These are phyloP conservation scores for Aspergillus incahuasiensis DNA, from an alignment of 495 filamentous ascomycete species.

Conservation along the genomic window DNA sequence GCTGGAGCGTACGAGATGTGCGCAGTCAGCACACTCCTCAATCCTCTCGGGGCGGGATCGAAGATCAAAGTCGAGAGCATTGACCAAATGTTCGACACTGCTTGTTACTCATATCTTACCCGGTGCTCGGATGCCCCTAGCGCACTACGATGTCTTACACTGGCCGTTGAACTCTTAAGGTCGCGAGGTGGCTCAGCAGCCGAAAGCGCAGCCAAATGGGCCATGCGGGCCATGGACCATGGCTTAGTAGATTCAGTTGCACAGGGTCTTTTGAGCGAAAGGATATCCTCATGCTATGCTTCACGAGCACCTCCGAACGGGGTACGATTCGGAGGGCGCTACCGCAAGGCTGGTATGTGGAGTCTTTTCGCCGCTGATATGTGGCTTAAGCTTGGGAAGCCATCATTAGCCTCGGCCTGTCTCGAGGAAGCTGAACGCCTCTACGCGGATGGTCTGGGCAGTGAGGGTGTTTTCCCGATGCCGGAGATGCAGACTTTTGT, in stretches of 20 bases:
- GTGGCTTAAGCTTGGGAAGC: constrained; percentile 71
- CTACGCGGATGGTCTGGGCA: constrained; percentile 57
- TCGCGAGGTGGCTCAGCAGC: constrained; percentile 71
- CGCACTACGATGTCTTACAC: constrained; percentile 67
- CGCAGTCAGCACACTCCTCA: constrained; percentile 73
- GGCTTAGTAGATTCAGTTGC: constrained; percentile 68
- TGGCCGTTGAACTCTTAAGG: constrained; percentile 77
- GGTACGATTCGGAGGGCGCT: constrained; percentile 62
- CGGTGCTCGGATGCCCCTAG: constrained; percentile 71
- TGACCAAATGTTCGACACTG: constrained; percentile 79
- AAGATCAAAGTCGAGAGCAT: constrained; percentile 74
- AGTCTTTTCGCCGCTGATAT: constrained; percentile 73
- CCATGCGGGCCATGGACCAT: constrained; percentile 70
- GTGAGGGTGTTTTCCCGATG: constrained; percentile 52
- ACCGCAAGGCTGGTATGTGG: constrained; percentile 87
- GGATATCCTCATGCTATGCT: constrained; percentile 77
- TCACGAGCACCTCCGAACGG: constrained; percentile 61
- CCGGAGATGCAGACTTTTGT: constrained; percentile 56
- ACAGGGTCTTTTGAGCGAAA: constrained; percentile 75
- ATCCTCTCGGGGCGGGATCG: constrained; percentile 61
- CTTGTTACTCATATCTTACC: constrained; percentile 86
- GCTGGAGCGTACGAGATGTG: constrained; percentile 92
- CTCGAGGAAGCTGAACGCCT: constrained; percentile 65
- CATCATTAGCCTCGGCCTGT: constrained; percentile 63
- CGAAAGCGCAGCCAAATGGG: constrained; percentile 87